phyloP scores from a whole-genome alignment of 495 filamentous ascomycete genomes.

The Aspergillus asperescens region DNA sequence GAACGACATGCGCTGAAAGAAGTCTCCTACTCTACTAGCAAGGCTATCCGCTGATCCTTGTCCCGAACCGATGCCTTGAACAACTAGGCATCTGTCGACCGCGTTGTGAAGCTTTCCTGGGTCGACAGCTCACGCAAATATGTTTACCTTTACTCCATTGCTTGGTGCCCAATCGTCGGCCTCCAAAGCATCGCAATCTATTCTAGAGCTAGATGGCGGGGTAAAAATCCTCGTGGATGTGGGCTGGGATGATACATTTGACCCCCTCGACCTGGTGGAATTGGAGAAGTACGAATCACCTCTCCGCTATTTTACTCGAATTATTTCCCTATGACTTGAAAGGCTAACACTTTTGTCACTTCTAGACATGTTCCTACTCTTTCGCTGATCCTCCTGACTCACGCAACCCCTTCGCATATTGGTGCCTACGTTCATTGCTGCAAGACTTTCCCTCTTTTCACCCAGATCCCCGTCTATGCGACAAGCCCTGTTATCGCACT shows the following conservation, averaged over 20 bases:
- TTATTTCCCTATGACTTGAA: not conserved
- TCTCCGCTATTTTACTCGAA: not conserved
- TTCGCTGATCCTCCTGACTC: conserved; percentile 90
- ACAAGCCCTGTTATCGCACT: conserved; percentile 90
- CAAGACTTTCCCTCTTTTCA: conserved; percentile 89
- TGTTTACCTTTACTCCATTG: conserved; percentile 94
- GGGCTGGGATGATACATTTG: conserved; percentile 91
- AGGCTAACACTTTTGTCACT: conserved; percentile 13
- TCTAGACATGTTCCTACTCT: conserved; percentile 80
- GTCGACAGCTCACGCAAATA: conserved; percentile 33
- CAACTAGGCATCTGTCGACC: not conserved
- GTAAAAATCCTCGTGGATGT: conserved; percentile 93
- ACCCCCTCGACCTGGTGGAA: conserved; percentile 70
- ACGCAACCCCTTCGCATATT: conserved; percentile 84
- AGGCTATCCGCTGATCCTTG: not conserved
- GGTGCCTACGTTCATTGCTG: conserved; percentile 96
- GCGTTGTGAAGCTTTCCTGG: conserved; percentile 10
- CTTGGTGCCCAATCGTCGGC: conserved; percentile 79
- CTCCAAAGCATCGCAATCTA: conserved; percentile 83
- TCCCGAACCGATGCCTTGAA: conserved; percentile 11
- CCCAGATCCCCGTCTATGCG: conserved; percentile 91
- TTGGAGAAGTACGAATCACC: conserved; percentile 69
- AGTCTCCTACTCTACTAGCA: not conserved
- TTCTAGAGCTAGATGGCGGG: conserved; percentile 93
- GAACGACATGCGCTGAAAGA: not conserved